phyloP scores from a whole-genome alignment of 257 asterid genomes.

The Asclepias syriaca region DNA sequence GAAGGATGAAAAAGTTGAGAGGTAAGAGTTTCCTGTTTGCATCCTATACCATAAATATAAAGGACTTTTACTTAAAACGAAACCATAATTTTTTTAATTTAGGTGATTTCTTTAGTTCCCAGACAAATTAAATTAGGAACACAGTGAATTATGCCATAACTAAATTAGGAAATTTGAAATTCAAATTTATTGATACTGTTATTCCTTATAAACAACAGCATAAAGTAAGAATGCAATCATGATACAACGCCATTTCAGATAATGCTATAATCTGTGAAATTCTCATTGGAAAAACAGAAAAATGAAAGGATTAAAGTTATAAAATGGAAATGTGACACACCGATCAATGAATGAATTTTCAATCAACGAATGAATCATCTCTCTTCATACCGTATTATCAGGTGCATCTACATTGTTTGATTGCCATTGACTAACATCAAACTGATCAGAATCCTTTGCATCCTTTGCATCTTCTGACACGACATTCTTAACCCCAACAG shows the following conservation, averaged over 20 bases:
- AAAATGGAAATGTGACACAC: constrained; percentile 35
- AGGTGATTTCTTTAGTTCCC: neutral
- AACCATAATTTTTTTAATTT: neutral
- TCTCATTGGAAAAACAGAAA: neutral
- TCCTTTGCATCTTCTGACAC: constrained; percentile 21
- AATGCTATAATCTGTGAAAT: neutral
- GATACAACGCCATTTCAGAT: neutral
- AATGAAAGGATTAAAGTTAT: neutral
- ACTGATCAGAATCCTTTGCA: constrained; percentile 41
- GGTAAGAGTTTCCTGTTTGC: constrained; percentile 1
- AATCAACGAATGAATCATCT: constrained; percentile 41
- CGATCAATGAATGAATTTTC: constrained; percentile 54
- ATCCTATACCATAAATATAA: neutral
- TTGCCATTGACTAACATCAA: constrained; percentile 46
- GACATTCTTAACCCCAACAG: constrained; percentile 28
- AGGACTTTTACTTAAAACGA: neutral
- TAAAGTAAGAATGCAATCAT: neutral
- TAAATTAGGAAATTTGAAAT: neutral
- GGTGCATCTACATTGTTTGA: constrained; percentile 22
- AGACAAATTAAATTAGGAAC: neutral
- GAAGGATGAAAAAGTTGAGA: neutral
- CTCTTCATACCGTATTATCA: constrained; percentile 19
- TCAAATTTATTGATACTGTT: neutral
- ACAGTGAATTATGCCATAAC: neutral
- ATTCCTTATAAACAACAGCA: neutral